A percentile compares a stretch with the other conserved stretches of the same genome.
These are phyloP conservation scores for Penicillium verrucosum DNA, from an alignment of 2,329 filamentous ascomycete species.

Conservation along the genomic window DNA sequence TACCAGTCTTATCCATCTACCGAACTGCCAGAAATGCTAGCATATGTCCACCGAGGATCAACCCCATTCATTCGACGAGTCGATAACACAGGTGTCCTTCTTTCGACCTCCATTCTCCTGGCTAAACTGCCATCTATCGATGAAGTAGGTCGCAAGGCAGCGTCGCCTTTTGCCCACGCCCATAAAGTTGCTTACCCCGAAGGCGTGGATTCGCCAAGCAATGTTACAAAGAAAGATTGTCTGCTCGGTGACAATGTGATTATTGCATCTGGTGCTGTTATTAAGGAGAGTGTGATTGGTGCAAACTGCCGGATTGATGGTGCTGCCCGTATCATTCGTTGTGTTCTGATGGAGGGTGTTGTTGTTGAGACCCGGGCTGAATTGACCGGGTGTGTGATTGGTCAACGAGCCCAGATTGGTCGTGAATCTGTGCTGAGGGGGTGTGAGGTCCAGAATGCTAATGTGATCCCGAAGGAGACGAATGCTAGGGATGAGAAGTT, in stretches of 20 bases:
- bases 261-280: neutral
- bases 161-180: neutral
- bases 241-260: neutral
- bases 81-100: neutral
- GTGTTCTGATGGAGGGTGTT: conserved; percentile 1
- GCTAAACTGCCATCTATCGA: neutral
- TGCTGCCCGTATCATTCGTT: neutral
- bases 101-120: neutral
- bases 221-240: neutral
- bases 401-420: neutral
- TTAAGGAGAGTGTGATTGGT: conserved; percentile 1
- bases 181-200: conserved; percentile 5
- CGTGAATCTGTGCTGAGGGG: neutral
- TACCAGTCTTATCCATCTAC: neutral
- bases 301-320: neutral
- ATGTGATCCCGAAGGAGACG: neutral
- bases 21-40: neutral
- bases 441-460: neutral
- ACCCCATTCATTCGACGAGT: neutral
- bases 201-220: neutral
- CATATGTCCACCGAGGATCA: neutral
- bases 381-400: conserved; percentile 1
- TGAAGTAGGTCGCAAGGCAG: neutral
- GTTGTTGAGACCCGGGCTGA: neutral
- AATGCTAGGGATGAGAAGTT: neutral